Evolutionary conservation across 169 alveolate genomes (phyloP), one percentile per base, ranked within the genome.

Genomic region (Plasmodium vivax): DNA sequence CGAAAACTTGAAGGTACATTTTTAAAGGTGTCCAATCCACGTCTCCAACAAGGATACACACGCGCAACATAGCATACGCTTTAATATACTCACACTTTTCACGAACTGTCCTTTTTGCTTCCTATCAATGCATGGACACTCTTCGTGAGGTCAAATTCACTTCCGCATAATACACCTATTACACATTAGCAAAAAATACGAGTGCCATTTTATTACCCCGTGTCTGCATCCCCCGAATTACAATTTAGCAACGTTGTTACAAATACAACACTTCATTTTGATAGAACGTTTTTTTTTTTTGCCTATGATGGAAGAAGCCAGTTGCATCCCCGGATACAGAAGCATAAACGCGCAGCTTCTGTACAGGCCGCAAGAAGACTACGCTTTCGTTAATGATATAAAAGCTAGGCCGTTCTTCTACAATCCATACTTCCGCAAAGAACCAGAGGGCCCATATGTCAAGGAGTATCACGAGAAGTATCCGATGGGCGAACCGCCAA

Each of bases 321-420:
- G 93, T 38, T 87, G 85, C 36, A 87, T 87, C 16, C 93, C 93
- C 23, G 93, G 87, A n/a, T 87, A 87, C 72, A 56, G 80, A 74
- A 58, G 77, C 62, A 87, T 87, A 75, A 87, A 87, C 71, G 9
- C 41, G 34, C 72, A 87, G 41, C 51, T 73, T 5, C 47, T 87
- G 85, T 87, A 87, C 81, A 87, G 38, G 43, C 93, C 79, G n/a
- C 93, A 87, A 75, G 93, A 87, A 87, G 93, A 87, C 85, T 87
- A 77, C 45, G 87, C 87, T 27, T 87, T 75, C 47, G 93, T 58
- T 51, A 87, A 87, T 77, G 85, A 87, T 41, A 87, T 87, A 87
- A 87, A 38, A 77, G 93, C 93, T 36, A 87, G 81, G 51, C 51
- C 51, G 72, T 87, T 87, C 45, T 12, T 77, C 32, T 87, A 87